These are phyloP conservation scores for Ambrosiella cleistominuta DNA, from an alignment of 2,329 filamentous ascomycete genomes.

Conservation along the genomic window DNA sequence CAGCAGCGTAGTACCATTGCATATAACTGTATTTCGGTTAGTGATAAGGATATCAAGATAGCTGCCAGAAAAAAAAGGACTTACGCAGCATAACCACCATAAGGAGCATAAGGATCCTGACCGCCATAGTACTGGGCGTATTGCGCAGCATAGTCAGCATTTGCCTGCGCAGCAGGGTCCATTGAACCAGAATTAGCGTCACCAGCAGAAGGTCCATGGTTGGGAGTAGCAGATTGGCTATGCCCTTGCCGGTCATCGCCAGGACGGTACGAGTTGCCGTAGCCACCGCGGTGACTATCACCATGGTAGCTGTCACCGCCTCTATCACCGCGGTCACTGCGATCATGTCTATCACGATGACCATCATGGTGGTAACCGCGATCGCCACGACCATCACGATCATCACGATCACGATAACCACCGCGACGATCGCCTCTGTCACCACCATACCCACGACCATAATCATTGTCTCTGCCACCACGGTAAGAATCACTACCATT, in stretches of 20 bases:
- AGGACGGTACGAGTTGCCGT: slow-evolving; percentile 13
- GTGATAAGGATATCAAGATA: background rate
- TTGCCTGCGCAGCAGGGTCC: slow-evolving; percentile 7
- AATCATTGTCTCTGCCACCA: slow-evolving; percentile 14
- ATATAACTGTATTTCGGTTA: slow-evolving; percentile 28
- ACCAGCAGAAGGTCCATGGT: slow-evolving; percentile 22
- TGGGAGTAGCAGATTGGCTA: slow-evolving; percentile 14
- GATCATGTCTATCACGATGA: slow-evolving; percentile 16
- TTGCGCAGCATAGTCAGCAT: slow-evolving; percentile 54
- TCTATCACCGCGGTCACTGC: slow-evolving; percentile 16
- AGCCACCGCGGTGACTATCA: slow-evolving; percentile 18
- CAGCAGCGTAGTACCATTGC: slow-evolving; percentile 44
- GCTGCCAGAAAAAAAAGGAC: slow-evolving; percentile 14
- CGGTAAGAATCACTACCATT: slow-evolving; percentile 20
- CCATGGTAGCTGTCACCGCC: slow-evolving; percentile 15
- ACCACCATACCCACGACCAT: slow-evolving; percentile 9
- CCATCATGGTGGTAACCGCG: slow-evolving; percentile 13
- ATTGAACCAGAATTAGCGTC: slow-evolving; percentile 16
- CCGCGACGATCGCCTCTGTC: slow-evolving; percentile 12
- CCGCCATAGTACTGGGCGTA: slow-evolving; percentile 68
- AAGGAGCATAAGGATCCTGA: slow-evolving; percentile 73
- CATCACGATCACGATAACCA: slow-evolving; percentile 18
- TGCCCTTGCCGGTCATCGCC: slow-evolving; percentile 10
- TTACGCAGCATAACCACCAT: slow-evolving; percentile 71
- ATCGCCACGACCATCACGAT: slow-evolving; percentile 13